Evolutionary conservation across 1,284 basidiomycete species (phyloP).

Genomic region (Ustilago tritici): DNA sequence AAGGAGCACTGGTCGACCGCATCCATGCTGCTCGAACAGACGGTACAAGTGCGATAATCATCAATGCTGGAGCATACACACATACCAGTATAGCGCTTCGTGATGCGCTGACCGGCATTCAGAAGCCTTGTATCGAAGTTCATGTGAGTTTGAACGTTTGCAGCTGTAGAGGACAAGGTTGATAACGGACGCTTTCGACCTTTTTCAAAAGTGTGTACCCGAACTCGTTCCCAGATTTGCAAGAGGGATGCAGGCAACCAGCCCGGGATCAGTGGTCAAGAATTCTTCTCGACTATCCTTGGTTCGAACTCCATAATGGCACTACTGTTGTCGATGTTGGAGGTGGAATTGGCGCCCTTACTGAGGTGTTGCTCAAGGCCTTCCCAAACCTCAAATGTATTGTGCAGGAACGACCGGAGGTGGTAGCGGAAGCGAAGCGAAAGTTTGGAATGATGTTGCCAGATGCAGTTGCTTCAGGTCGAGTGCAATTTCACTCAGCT

Average conservation of each 20-base stretch:
- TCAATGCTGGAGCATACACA: slow-evolving; percentile 70
- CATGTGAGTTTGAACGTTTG: too few species aligned
- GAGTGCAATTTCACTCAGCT: too few species aligned
- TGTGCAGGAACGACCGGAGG: slow-evolving; percentile 31
- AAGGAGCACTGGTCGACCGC: slow-evolving; percentile 69
- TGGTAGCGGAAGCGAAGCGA: slow-evolving; percentile 15
- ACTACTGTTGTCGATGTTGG: slow-evolving; percentile 32
- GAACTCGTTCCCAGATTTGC: too few species aligned
- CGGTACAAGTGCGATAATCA: slow-evolving; percentile 53
- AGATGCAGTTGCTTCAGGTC: slow-evolving; percentile 16
- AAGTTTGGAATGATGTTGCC: slow-evolving; percentile 12
- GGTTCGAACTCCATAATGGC: slow-evolving; percentile 17
- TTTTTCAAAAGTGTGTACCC: too few species aligned
- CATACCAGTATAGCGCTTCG: too few species aligned
- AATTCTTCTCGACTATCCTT: slow-evolving; percentile 29
- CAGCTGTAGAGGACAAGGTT: too few species aligned
- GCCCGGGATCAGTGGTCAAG: neutral
- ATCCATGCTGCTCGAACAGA: slow-evolving; percentile 62
- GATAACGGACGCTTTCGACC: too few species aligned
- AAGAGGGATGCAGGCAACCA: too few species aligned
- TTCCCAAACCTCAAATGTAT: slow-evolving; percentile 27
- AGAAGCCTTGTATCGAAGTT: too few species aligned
- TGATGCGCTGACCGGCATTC: too few species aligned
- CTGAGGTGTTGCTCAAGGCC: slow-evolving; percentile 3
- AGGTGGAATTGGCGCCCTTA: slow-evolving; percentile 25